Evolutionary conservation across 495 filamentous ascomycete species (phyloP), one percentile per base, ranked within the genome.

Genomic region (Penicillium paxilli): DNA sequence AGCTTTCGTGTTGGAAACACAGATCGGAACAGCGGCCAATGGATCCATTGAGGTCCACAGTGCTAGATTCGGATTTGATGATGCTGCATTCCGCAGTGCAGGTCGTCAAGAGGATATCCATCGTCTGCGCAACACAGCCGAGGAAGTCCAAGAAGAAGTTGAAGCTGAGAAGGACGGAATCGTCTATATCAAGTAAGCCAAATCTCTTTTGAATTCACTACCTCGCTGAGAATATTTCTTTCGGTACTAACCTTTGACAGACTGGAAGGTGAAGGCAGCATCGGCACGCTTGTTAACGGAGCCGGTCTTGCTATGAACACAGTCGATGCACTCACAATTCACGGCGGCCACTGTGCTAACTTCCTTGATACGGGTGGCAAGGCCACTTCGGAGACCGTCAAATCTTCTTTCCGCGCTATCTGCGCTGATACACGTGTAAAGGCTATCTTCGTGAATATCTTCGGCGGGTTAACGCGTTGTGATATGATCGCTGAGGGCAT

Each of bases 271-370:
- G 60, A 75, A 45, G 79, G 81, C 54, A 79, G 75, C 42, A 81
- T 92, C 52, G 89, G 88, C 23, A 92, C 88, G 2, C 68, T 91
- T 77, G 89, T 92, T 52, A 96, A 96, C 62, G 92, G 92, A 38
- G 92, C 92, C 21, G 92, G 92, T 4, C 83, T 96, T 19, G 91
- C 91, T 9, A 95, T 96, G 90, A 95, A 95, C 70, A 95, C 92
- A 0, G 83, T 90, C 52, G 92, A 96, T 62, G 87, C 88, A 2
- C 81, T 95, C 6, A 76, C 80, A 3, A 69, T 81, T 33, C 83
- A 82, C 53, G 85, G 84, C 33, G 86, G 85, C 42, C 71, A 78
- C 38, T 84, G 83, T 23, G 80, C 90, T 24, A 96, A 96, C 54
- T 96, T 96, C 73, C 78, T 96, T 23, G 92, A 96, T 65, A 95